Evolutionary conservation across 148 eudicot genomes (phyloP).

Genomic region (Heliosperma pusillum): DNA sequence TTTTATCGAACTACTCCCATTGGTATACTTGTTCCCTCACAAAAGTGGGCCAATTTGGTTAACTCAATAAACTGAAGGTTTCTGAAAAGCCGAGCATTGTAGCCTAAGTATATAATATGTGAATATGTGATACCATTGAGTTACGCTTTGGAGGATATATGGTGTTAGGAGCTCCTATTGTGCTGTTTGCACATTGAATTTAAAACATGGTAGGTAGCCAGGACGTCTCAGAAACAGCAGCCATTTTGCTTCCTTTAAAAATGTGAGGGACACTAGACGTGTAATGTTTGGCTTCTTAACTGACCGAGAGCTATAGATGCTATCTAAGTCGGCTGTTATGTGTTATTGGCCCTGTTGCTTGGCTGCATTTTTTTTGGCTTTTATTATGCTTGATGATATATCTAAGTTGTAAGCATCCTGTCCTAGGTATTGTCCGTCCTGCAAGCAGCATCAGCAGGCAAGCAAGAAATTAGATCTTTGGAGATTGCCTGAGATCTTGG

Average conservation of each 20-base stretch:
- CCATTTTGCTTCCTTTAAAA: not conserved
- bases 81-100: not conserved
- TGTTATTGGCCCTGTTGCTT: not conserved
- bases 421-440: conserved; percentile 73
- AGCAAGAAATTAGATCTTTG: conserved; percentile 84
- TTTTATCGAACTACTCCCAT: not conserved
- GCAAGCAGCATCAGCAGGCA: conserved; percentile 74
- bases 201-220: not conserved
- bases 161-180: not conserved
- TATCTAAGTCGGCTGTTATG: not conserved
- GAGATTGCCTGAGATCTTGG: conserved; percentile 85
- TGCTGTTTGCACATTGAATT: not conserved
- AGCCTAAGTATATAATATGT: not conserved
- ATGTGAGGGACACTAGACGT: not conserved
- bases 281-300: not conserved
- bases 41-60: not conserved
- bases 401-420: conserved; percentile 5
- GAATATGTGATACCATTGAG: not conserved
- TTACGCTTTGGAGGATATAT: not conserved
- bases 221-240: not conserved
- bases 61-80: not conserved
- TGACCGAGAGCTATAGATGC: not conserved
- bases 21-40: not conserved
- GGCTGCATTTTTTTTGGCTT: not conserved
- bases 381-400: not conserved